Evolutionary conservation across 2,329 filamentous ascomycete genomes (phyloP).

Genomic region (Graphium sp.): DNA sequence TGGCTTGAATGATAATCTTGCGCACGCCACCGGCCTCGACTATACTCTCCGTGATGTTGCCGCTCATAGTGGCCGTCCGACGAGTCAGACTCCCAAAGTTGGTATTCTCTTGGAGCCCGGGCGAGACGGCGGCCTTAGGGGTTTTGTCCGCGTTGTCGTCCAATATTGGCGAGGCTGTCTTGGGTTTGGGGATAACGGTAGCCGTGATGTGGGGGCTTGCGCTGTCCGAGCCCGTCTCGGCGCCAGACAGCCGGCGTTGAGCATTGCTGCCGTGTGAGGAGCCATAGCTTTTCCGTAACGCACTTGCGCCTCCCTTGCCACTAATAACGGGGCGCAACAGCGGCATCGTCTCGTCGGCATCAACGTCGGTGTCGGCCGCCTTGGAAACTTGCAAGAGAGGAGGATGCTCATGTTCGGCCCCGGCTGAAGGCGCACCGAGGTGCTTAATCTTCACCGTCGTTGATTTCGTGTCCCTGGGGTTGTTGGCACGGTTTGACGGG

Average conservation of each 20-base stretch:
- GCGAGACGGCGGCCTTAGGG: too few species aligned
- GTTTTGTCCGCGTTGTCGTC: conserved; percentile 5
- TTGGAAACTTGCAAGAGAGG: too few species aligned
- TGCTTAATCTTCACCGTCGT: conserved; percentile 54
- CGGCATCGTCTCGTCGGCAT: conserved; percentile 14
- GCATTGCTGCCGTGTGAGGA: conserved; percentile 1
- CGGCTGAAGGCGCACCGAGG: too few species aligned
- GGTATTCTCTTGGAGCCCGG: too few species aligned
- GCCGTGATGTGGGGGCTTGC: conserved; percentile 1
- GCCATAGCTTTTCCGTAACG: conserved; percentile 4
- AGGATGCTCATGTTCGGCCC: too few species aligned
- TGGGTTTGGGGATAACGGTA: neutral
- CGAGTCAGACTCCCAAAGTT: neutral
- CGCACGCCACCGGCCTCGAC: conserved; percentile 57
- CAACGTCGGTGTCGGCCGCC: too few species aligned
- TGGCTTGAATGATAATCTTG: conserved; percentile 48
- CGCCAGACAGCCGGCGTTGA: neutral
- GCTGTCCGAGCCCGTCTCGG: neutral
- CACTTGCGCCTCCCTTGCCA: conserved; percentile 8
- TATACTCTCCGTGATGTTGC: conserved; percentile 67
- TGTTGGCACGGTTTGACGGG: conserved; percentile 48
- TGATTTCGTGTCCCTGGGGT: conserved; percentile 43
- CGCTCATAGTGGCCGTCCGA: conserved; percentile 12
- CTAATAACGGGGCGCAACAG: conserved; percentile 11
- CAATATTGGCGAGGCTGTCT: conserved; percentile 1